These are phyloP conservation scores for Mycena haematopus DNA, from an alignment of 768 basidiomycete genomes.

Conservation along the genomic window DNA sequence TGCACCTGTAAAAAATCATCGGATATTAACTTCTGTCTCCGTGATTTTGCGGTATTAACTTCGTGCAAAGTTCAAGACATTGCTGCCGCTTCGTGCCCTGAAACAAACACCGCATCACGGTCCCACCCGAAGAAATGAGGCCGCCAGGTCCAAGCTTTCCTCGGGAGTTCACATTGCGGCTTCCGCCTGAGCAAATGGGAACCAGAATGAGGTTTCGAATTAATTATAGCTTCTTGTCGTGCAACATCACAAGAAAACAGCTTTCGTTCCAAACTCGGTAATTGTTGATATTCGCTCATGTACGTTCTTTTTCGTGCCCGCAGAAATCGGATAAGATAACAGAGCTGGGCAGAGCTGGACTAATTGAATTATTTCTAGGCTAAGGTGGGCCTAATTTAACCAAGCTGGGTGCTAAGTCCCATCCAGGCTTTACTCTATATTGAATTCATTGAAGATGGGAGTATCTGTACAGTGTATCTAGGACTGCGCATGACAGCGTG, in stretches of 20 bases:
- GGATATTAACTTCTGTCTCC: neutral
- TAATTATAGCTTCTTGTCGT: conserved; percentile 5
- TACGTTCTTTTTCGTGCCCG: neutral
- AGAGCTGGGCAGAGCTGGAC: neutral
- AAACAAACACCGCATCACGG: conserved; percentile 18
- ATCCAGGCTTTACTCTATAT: neutral
- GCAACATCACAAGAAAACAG: conserved; percentile 3
- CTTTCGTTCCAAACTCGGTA: conserved; percentile 6
- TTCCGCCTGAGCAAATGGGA: conserved; percentile 2
- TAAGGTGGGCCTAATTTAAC: neutral
- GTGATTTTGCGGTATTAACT: neutral
- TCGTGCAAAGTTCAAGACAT: neutral
- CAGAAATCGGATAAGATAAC: neutral
- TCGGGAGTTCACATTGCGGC: neutral
- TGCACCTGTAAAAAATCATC: neutral
- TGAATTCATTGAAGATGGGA: neutral
- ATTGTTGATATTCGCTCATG: conserved; percentile 2
- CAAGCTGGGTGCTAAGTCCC: neutral
- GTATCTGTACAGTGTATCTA: neutral
- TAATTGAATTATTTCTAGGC: neutral
- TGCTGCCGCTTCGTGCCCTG: neutral
- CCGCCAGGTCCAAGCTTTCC: neutral
- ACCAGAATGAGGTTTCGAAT: neutral
- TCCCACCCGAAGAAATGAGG: neutral
- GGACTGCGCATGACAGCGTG: neutral